phyloP scores from a whole-genome alignment of 441 rosid genomes.

The Erysimum cheiri region DNA sequence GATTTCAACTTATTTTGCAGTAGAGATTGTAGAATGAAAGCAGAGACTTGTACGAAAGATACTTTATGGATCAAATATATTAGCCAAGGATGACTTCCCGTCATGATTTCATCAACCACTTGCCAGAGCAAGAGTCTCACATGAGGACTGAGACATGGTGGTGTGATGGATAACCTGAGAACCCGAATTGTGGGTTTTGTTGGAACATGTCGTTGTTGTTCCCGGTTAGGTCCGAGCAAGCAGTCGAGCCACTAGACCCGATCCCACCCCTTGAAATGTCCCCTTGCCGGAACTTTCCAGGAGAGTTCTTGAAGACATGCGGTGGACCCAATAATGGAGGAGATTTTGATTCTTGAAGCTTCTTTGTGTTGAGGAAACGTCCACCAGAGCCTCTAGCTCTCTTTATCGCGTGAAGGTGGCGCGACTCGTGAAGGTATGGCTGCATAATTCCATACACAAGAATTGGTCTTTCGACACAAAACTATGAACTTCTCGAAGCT shows the following conservation, averaged over 20 bases:
- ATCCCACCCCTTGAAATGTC: conserved; percentile 38
- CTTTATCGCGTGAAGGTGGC: conserved; percentile 71
- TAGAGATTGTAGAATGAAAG: conserved; percentile 15
- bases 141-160: conserved; percentile 47
- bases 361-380: conserved; percentile 64
- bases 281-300: conserved; percentile 27
- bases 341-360: conserved; percentile 48
- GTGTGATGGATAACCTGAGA: conserved; percentile 50
- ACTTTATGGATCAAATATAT: conserved; percentile 28
- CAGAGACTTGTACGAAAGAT: conserved; percentile 10
- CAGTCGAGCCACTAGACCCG: conserved; percentile 50
- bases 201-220: conserved; percentile 44
- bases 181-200: conserved; percentile 49
- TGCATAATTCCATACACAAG: conserved; percentile 29
- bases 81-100: conserved; percentile 90
- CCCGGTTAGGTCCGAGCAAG: conserved; percentile 37
- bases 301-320: conserved; percentile 21
- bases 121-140: conserved; percentile 30
- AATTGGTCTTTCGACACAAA: conserved; percentile 1
- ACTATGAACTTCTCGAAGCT: background rate
- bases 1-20: conserved; percentile 17
- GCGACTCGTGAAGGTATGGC: conserved; percentile 85
- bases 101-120: conserved; percentile 21
- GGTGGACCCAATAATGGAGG: conserved; percentile 24
- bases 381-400: conserved; percentile 82